A percentile compares a stretch with the other conserved stretches of the same genome.
phyloP scores from a whole-genome alignment of 2,329 filamentous ascomycete species.

The Exophiala mesophila region DNA sequence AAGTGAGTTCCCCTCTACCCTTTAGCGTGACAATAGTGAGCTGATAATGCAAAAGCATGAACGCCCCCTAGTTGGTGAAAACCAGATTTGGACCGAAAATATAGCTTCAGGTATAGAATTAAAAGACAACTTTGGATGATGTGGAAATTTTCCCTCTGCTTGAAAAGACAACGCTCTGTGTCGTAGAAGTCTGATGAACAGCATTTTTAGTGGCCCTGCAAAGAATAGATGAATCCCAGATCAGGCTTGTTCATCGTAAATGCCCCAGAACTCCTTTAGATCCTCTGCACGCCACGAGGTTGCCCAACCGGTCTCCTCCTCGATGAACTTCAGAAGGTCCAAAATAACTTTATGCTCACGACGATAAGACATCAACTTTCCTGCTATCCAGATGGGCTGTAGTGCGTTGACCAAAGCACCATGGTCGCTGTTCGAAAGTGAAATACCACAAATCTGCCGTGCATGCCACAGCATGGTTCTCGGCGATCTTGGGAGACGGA shows the following conservation, averaged over 20 bases:
- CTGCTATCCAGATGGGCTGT: constrained; percentile 1
- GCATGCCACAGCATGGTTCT: constrained; percentile 3
- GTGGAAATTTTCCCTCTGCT: too few relatives aligned
- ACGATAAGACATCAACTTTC: constrained; percentile 1
- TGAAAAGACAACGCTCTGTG: too few relatives aligned
- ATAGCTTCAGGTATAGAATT: too few relatives aligned
- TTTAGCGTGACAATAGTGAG: too few relatives aligned
- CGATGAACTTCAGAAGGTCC: background rate
- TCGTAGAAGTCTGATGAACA: too few relatives aligned
- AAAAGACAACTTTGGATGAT: too few relatives aligned
- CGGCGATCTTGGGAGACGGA: background rate
- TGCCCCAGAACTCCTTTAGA: constrained; percentile 1
- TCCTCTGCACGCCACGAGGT: background rate
- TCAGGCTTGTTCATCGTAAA: background rate
- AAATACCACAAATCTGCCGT: constrained; percentile 3
- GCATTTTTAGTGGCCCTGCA: too few relatives aligned
- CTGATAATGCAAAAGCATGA: too few relatives aligned
- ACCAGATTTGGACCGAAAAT: too few relatives aligned
- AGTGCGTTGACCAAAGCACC: background rate
- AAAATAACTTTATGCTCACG: background rate
- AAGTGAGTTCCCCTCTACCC: too few relatives aligned
- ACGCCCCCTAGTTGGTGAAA: too few relatives aligned
- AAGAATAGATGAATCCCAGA: too few relatives aligned
- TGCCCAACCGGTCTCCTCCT: constrained; percentile 1
- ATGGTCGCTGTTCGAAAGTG: background rate